Conservation (phyloP, 2,329 filamentous ascomycete genomes). For the Alternaria burnsii region DNA sequence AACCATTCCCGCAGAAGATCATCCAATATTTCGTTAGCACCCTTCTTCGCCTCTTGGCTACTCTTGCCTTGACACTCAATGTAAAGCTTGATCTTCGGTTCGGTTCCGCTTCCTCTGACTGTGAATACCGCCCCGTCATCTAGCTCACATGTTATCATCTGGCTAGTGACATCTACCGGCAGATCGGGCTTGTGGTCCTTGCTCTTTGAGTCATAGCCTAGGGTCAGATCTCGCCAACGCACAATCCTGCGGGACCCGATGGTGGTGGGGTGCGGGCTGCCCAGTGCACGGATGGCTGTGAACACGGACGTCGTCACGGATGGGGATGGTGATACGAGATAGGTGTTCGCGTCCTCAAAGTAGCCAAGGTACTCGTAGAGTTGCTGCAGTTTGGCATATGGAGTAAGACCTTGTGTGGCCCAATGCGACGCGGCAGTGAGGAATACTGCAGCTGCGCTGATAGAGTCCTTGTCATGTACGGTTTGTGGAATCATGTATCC, state of each 20-base stretch:
- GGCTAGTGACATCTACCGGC: slow-evolving; percentile 64
- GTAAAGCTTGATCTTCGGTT: slow-evolving; percentile 72
- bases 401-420: slow-evolving; percentile 62
- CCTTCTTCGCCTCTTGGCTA: slow-evolving; percentile 53
- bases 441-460: slow-evolving; percentile 68
- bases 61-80: slow-evolving; percentile 59
- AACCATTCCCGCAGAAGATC: slow-evolving; percentile 62
- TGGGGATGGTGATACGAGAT: slow-evolving; percentile 66
- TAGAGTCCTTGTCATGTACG: slow-evolving; percentile 71
- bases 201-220: slow-evolving; percentile 66
- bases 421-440: slow-evolving; percentile 64
- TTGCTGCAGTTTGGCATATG: slow-evolving; percentile 64
- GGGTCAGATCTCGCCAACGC: slow-evolving; percentile 69
- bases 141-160: slow-evolving; percentile 72
- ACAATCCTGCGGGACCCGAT: slow-evolving; percentile 63
- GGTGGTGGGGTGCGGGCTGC: slow-evolving; percentile 53
- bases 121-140: slow-evolving; percentile 66
- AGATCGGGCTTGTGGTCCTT: slow-evolving; percentile 62
- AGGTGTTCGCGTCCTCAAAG: slow-evolving; percentile 71
- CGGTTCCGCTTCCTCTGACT: slow-evolving; percentile 68
- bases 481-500: slow-evolving; percentile 72
- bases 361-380: slow-evolving; percentile 67
- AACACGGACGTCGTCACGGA: slow-evolving; percentile 64
- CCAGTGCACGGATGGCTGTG: slow-evolving; percentile 59
- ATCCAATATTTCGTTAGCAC: slow-evolving; percentile 56